Evolutionary conservation across 1,284 basidiomycete species (phyloP).

Genomic region (Chalciporus sp.): DNA sequence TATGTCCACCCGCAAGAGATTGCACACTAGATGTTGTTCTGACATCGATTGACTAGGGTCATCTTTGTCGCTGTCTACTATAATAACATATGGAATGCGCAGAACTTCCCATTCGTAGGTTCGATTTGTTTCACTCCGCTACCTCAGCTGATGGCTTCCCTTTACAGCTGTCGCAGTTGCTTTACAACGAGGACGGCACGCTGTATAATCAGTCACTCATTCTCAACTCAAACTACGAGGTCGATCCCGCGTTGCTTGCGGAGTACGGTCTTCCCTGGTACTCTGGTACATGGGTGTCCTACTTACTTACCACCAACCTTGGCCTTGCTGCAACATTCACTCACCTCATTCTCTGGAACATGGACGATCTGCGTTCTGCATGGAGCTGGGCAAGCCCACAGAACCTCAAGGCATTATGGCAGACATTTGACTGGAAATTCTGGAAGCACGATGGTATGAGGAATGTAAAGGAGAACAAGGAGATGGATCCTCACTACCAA

Average conservation of each 20-base stretch:
- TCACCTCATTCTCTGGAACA: slow-evolving; percentile 55
- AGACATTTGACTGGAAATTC: slow-evolving; percentile 35
- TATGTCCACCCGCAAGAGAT: slow-evolving; percentile 20
- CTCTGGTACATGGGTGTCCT: slow-evolving; percentile 42
- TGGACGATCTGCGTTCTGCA: slow-evolving; percentile 42
- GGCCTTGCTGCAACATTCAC: slow-evolving; percentile 52
- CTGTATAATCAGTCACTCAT: slow-evolving; percentile 50
- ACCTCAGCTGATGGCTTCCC: too few relatives aligned
- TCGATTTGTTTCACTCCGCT: too few relatives aligned
- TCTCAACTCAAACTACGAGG: slow-evolving; percentile 48
- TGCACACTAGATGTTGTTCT: background rate
- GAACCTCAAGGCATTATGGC: slow-evolving; percentile 28
- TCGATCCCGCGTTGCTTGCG: slow-evolving; percentile 45
- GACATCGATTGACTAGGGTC: slow-evolving; percentile 30
- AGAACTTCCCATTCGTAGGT: slow-evolving; percentile 50
- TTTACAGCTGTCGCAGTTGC: slow-evolving; percentile 45
- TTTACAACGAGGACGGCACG: slow-evolving; percentile 54
- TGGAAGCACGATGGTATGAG: slow-evolving; percentile 46
- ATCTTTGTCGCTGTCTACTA: slow-evolving; percentile 46
- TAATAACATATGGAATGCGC: slow-evolving; percentile 50
- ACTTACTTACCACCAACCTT: slow-evolving; percentile 31
- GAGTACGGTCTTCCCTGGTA: slow-evolving; percentile 45
- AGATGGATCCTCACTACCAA: slow-evolving; percentile 54
- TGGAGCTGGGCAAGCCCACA: slow-evolving; percentile 45
- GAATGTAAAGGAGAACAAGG: slow-evolving; percentile 26